Evolutionary conservation across 257 asterid genomes (phyloP).

Genomic region (Nemophila menziesii): DNA sequence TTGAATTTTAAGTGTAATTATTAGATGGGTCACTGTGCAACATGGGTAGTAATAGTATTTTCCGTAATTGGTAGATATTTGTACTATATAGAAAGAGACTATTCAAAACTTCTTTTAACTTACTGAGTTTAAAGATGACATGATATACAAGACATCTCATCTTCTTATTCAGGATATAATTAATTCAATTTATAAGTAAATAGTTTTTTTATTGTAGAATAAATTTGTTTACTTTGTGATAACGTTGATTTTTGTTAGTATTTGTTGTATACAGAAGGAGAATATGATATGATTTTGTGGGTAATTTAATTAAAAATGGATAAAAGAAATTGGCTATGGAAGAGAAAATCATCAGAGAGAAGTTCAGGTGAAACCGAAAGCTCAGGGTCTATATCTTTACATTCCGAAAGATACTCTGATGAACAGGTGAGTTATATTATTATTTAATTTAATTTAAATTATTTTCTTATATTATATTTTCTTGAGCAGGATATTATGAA

Average conservation of each 20-base stretch:
- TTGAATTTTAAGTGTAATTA: conserved; percentile 1
- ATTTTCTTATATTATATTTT: background rate
- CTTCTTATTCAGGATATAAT: background rate
- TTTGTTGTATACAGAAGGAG: conserved; percentile 21
- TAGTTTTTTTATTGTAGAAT: background rate
- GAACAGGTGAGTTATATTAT: conserved; percentile 43
- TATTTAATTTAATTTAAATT: background rate
- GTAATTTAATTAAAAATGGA: conserved; percentile 33
- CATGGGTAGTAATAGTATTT: too few species aligned
- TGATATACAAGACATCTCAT: conserved; percentile 9
- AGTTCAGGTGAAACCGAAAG: conserved; percentile 67
- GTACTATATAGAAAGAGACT: too few species aligned
- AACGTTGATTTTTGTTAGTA: background rate
- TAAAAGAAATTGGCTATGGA: conserved; percentile 73
- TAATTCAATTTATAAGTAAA: too few species aligned
- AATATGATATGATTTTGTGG: conserved; percentile 7
- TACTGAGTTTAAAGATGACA: conserved; percentile 21
- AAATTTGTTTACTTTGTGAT: background rate
- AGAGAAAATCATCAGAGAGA: conserved; percentile 50
- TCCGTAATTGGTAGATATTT: too few species aligned
- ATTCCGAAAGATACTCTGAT: conserved; percentile 53
- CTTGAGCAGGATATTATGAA: conserved; percentile 36
- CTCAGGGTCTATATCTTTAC: conserved; percentile 49
- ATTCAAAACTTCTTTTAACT: too few species aligned
- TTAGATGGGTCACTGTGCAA: conserved; percentile 14